These are phyloP conservation scores for Leccinum boreale DNA, from an alignment of 768 basidiomycete genomes.

Conservation along the genomic window DNA sequence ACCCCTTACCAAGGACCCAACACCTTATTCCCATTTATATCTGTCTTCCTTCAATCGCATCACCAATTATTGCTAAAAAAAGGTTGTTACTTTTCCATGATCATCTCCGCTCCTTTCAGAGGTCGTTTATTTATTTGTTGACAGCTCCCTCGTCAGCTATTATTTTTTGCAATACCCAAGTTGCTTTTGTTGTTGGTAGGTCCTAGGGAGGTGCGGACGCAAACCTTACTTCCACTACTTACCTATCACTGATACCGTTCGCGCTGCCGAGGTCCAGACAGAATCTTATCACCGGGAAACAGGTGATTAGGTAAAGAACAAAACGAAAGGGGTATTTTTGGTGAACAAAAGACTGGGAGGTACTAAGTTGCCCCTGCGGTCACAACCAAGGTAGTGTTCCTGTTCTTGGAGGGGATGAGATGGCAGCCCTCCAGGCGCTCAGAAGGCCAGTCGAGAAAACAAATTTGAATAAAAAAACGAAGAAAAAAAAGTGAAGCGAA, in stretches of 20 bases:
- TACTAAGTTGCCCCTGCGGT: slow-evolving; percentile 18
- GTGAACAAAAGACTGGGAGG: slow-evolving; percentile 39
- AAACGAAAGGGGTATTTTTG: slow-evolving; percentile 49
- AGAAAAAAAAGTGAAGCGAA: not conserved
- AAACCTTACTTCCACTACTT: slow-evolving; percentile 22
- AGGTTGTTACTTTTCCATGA: slow-evolving; percentile 11
- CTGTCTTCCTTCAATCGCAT: slow-evolving; percentile 60
- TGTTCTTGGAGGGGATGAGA: slow-evolving; percentile 4
- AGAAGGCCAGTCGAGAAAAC: not conserved
- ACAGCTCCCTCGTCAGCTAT: not conserved
- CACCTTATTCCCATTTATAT: slow-evolving; percentile 38
- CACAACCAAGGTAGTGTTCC: slow-evolving; percentile 3
- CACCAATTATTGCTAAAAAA: slow-evolving; percentile 14
- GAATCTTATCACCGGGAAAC: slow-evolving; percentile 58
- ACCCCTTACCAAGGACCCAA: slow-evolving; percentile 13
- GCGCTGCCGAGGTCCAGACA: slow-evolving; percentile 39
- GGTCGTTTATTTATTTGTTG: not conserved
- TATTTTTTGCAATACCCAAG: not conserved
- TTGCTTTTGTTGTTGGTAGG: not conserved
- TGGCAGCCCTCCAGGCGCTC: not conserved
- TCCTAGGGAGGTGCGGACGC: slow-evolving; percentile 15
- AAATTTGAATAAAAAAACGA: not conserved
- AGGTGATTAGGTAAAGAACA: slow-evolving; percentile 52
- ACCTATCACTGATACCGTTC: slow-evolving; percentile 19
- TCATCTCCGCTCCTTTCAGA: slow-evolving; percentile 24